Base-by-base conservation (phyloP, 768 basidiomycete genomes). In the Ramaria sp. region DNA sequence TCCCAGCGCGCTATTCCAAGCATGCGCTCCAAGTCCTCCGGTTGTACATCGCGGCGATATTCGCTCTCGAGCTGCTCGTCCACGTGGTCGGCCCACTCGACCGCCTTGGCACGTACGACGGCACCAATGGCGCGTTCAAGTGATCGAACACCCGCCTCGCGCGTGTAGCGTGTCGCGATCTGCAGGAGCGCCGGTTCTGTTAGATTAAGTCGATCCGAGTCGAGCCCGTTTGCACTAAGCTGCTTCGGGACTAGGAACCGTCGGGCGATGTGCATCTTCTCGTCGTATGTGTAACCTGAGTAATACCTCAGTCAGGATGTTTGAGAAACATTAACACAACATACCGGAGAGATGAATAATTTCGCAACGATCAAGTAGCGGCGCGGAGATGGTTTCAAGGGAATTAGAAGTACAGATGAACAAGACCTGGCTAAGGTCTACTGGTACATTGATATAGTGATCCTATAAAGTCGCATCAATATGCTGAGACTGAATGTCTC, bases 361-460 rank as follows among this genome's bases (percentile, higher is more conserved):
- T 62, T 97, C 93, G 62, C 91, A 93, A 38, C 94, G 81, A 66
- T 96, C 93, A 8, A 94, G 69, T 1, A 97, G 73, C 0, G 94
- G 91, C 0, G 83, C 79, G 4, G 88, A 83, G 57, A 96, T 95
- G 0, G 89, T 91, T 37, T 93, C 89, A 10, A 94, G 78, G 0
- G 83, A 77, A 65, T 96, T 96, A 32, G 92, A 88, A 0, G 94
- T 95, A 60, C 91, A 94, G 58, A 96, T 87, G 67, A 96, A 95
- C 18, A 95, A 73, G 13, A 94, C 82, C 63, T 88, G 89, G 52
- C 84, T 86, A 48, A 95, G 76, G 61, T 94, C 89, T 50, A 94
- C 78, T 1, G 90, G 89, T 9, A 88, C 82, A 57, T 92, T 90
- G 64, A 93, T 78, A 63, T 91, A 95, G 69, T 96, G 93, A 66